Percentiles rank a stretch among this genome's conserved stretches.
Conservation (phyloP, 306 rosid species). For the Vicia faba region DNA sequence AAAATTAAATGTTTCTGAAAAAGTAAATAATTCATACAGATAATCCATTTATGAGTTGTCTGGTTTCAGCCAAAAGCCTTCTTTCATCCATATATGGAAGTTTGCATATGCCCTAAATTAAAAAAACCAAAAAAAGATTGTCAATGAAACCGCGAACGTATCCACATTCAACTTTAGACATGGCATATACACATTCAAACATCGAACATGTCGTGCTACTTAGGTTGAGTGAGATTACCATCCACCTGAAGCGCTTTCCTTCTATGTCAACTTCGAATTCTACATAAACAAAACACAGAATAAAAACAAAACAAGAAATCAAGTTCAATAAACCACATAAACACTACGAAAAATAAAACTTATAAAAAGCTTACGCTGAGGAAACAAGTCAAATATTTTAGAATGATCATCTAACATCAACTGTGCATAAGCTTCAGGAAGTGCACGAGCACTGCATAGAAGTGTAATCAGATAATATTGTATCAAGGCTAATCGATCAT, state of each 20-base stretch:
- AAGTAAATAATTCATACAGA: constrained; percentile 36
- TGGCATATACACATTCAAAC: no score
- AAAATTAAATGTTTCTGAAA: neutral
- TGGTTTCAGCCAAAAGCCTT: constrained; percentile 51
- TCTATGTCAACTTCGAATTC: constrained; percentile 58
- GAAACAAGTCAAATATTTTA: constrained; percentile 49
- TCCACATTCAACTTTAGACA: no score
- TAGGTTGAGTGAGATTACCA: constrained; percentile 43
- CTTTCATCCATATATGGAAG: constrained; percentile 58
- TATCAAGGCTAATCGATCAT: no score
- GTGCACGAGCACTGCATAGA: constrained; percentile 51
- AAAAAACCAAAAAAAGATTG: neutral
- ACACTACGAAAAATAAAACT: neutral
- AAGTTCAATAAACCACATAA: no score
- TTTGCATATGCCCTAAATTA: constrained; percentile 48
- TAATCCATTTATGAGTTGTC: constrained; percentile 34
- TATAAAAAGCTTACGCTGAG: constrained; percentile 44
- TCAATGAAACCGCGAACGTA: no score
- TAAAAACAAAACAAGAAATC: neutral
- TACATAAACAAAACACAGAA: neutral
- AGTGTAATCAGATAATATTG: neutral
- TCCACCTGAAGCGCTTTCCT: constrained; percentile 58
- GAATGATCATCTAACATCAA: constrained; percentile 50
- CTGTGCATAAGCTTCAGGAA: constrained; percentile 40
- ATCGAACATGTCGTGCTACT: neutral